A percentile compares a stretch with the other conserved stretches of the same genome.
phyloP scores from a whole-genome alignment of 805 yeast genomes.

The Wickerhamomyces queroliae region DNA sequence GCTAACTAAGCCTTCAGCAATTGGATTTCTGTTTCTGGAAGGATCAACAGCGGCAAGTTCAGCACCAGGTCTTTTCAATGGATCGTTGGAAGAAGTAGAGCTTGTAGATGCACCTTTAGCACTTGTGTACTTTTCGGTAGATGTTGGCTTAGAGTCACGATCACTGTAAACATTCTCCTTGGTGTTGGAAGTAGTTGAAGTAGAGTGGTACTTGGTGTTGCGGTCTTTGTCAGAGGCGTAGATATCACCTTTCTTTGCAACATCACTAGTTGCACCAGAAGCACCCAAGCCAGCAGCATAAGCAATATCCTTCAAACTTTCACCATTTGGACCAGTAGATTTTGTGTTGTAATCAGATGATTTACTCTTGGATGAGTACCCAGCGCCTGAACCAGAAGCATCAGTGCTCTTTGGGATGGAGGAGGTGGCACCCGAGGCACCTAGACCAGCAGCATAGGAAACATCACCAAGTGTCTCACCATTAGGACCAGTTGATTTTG shows the following conservation, averaged over 20 bases:
- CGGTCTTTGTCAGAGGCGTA: not conserved
- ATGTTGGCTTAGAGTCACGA: not conserved
- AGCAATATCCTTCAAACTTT: too few species aligned
- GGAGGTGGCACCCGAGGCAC: constrained; percentile 1
- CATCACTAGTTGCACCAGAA: not conserved
- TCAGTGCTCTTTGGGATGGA: too few species aligned
- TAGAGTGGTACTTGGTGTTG: not conserved
- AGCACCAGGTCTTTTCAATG: not conserved
- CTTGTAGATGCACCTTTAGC: not conserved
- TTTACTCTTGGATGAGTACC: too few species aligned
- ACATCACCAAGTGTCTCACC: not conserved
- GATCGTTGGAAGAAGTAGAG: not conserved
- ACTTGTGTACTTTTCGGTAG: not conserved
- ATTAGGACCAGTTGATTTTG: not conserved
- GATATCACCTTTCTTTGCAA: not conserved
- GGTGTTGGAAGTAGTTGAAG: not conserved
- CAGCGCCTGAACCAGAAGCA: not conserved
- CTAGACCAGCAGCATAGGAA: constrained; percentile 1
- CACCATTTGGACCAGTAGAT: not conserved
- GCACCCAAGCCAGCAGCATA: not conserved
- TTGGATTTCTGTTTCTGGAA: constrained; percentile 12
- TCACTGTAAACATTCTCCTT: not conserved
- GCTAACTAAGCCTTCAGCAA: constrained; percentile 6
- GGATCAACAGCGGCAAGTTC: constrained; percentile 6
- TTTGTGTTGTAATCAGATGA: too few species aligned